Conservation (phyloP, 2,329 filamentous ascomycete species). For the Anisogramma anomala region DNA sequence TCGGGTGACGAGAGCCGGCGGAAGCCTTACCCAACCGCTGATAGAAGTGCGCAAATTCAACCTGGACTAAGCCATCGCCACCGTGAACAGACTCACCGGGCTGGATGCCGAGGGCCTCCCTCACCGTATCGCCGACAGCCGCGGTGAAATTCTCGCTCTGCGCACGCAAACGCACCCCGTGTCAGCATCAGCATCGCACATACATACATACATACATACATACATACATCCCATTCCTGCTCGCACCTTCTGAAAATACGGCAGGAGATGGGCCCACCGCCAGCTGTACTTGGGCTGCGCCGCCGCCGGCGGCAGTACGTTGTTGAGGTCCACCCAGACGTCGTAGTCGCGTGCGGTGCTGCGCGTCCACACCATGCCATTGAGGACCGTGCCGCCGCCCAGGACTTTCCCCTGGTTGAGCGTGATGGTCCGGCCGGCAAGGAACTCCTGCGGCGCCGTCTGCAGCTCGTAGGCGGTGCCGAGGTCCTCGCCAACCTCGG, state of each 20-base stretch:
- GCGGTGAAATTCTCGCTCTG: constrained; percentile 28
- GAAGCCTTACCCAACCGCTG: constrained; percentile 26
- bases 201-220: too few relatives aligned
- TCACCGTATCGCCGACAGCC: constrained; percentile 16
- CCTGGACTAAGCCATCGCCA: constrained; percentile 25
- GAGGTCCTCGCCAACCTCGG: constrained; percentile 13
- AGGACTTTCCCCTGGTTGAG: constrained; percentile 28
- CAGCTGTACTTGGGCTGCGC: constrained; percentile 18
- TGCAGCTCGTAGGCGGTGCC: constrained; percentile 20
- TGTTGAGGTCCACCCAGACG: constrained; percentile 31
- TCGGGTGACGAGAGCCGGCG: too few relatives aligned
- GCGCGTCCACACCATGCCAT: constrained; percentile 31
- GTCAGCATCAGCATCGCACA: too few relatives aligned
- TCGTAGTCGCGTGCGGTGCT: constrained; percentile 30
- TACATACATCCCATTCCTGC: rapidly evolving
- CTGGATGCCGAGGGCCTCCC: constrained; percentile 18
- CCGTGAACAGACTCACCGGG: constrained; percentile 24
- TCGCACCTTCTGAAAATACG: constrained; percentile 37
- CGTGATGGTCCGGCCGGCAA: constrained; percentile 24
- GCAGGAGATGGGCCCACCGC: constrained; percentile 32
- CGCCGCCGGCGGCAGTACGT: too few relatives aligned
- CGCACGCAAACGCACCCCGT: too few relatives aligned
- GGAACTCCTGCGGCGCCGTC: constrained; percentile 22
- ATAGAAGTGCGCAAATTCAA: constrained; percentile 28
- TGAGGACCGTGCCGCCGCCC: constrained; percentile 29